Evolutionary conservation across 768 basidiomycete genomes (phyloP), one percentile per base, ranked within the genome.

Genomic region (Tubosaeta sp.): DNA sequence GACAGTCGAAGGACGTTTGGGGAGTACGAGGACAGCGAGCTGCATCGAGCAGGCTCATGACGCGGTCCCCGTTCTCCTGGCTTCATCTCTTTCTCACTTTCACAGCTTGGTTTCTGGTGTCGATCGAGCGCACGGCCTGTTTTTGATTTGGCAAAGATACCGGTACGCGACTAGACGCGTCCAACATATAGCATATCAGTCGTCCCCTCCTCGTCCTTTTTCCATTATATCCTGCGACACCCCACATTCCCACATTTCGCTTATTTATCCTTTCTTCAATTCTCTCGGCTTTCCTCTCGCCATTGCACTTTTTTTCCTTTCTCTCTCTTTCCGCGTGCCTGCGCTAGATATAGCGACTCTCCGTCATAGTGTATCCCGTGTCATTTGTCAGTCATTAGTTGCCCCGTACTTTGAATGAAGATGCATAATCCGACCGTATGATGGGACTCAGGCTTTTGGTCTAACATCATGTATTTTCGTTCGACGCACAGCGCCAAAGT

Each of bases 1-100:
- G 57, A 50, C 3, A 59, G 57, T 19, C 56, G 51, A 38, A 63
- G 60, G 38, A 67, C 64, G 35, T 67, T 70, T 25, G 61, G 61
- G 11, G 68, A 57, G 5, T 68, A 54, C 43, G 56, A 65, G 4
- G 65, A 67, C 34, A 50, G 48, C 42, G 63, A 65, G 11, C 27
- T 62, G 27, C 57, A 63, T 41, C 48, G 50, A 17, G 42, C 46
- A 29, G 7, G 34, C 44, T 31, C 57, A 19, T 70, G 59, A 59
- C 16, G 12, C 2, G 22, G n/a, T 2, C 11, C 16, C 1, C 41
- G 11, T 35, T 25, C 29, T 32, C 11, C 11, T 13, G 17, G 13
- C 11, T n/a, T 11, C 13, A 25, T 13, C 26, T 26, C 39, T 7
- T 11, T 32, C 14, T 14, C 22, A 25, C 37, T 16, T 41, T 37